Conservation (phyloP, 192 early-diverging fungal species). For the Podila horticola region DNA sequence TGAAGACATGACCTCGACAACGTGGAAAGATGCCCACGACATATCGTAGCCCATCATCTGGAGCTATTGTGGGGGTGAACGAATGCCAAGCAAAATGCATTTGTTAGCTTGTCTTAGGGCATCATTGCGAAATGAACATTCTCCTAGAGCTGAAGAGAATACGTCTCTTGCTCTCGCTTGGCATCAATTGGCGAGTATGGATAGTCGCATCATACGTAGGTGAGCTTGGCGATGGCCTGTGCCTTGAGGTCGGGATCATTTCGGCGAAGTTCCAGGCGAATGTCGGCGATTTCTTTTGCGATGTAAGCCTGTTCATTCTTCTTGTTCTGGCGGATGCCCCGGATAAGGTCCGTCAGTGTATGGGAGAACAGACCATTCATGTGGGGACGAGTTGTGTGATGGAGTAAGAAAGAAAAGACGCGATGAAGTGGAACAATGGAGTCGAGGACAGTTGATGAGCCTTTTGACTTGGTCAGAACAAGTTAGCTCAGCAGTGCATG, state of each 20-base stretch:
- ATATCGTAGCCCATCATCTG: slow-evolving; percentile 99
- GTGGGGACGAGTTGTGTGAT: not conserved
- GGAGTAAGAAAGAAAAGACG: not conserved
- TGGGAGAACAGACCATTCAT: slow-evolving; percentile 77
- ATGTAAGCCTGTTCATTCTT: slow-evolving; percentile 91
- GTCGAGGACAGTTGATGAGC: too few species aligned
- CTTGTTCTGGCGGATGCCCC: slow-evolving; percentile 93
- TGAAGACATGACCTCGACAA: slow-evolving; percentile 97
- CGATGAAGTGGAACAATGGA: not conserved
- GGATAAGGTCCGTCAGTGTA: slow-evolving; percentile 90
- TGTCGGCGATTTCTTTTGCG: slow-evolving; percentile 86
- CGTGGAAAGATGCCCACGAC: slow-evolving; percentile 96
- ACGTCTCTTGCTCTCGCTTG: too few species aligned
- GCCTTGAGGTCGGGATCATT: slow-evolving; percentile 91
- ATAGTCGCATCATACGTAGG: slow-evolving; percentile 62
- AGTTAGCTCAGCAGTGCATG: not conserved
- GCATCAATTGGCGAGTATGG: too few species aligned
- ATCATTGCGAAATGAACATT: too few species aligned
- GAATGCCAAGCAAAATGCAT: not conserved
- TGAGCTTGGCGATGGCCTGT: slow-evolving; percentile 88
- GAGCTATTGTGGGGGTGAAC: slow-evolving; percentile 59
- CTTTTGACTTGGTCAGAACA: not conserved
- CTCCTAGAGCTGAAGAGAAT: too few species aligned
- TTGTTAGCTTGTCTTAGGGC: too few species aligned
- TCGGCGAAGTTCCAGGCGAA: slow-evolving; percentile 84